Conservation (phyloP, 2,329 filamentous ascomycete genomes). For the Diaporthe sp. region DNA sequence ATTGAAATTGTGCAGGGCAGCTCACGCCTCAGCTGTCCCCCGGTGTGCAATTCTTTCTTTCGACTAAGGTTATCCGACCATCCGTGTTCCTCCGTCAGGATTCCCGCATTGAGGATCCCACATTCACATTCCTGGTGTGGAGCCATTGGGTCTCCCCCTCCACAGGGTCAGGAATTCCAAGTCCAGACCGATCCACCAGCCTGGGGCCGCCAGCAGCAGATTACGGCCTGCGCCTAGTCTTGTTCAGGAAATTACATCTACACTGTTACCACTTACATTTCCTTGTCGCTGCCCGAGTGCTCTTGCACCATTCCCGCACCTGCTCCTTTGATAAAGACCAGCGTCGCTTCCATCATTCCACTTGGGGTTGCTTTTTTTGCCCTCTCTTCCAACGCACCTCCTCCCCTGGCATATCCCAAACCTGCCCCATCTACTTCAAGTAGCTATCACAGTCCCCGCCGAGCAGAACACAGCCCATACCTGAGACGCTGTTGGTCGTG, state of each 20-base stretch:
- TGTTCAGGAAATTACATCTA: conserved; percentile 34
- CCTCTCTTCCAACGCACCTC: not conserved
- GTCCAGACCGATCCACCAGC: conserved; percentile 33
- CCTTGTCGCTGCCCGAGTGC: conserved; percentile 23
- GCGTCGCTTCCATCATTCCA: conserved; percentile 2
- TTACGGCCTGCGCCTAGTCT: conserved; percentile 33
- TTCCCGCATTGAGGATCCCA: conserved; percentile 28
- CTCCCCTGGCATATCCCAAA: not conserved
- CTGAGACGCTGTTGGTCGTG: not conserved
- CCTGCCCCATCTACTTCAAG: not conserved
- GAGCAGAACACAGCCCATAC: not conserved
- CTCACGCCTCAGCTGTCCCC: not conserved
- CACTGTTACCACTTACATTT: conserved; percentile 12
- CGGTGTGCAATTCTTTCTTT: not conserved
- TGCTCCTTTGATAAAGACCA: conserved; percentile 23
- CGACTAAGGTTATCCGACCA: conserved; percentile 21
- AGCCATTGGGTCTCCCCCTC: conserved; percentile 19
- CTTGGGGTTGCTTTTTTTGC: not conserved
- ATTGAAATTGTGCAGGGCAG: conserved; percentile 2
- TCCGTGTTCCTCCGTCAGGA: conserved; percentile 15
- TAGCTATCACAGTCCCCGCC: not conserved
- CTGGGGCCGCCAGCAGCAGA: conserved; percentile 30
- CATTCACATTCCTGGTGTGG: conserved; percentile 17
- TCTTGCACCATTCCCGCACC: conserved; percentile 28
- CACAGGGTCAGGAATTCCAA: conserved; percentile 29